phyloP scores from a whole-genome alignment of 176 grass and related monocot genomes.

The Zoysia japonica region DNA sequence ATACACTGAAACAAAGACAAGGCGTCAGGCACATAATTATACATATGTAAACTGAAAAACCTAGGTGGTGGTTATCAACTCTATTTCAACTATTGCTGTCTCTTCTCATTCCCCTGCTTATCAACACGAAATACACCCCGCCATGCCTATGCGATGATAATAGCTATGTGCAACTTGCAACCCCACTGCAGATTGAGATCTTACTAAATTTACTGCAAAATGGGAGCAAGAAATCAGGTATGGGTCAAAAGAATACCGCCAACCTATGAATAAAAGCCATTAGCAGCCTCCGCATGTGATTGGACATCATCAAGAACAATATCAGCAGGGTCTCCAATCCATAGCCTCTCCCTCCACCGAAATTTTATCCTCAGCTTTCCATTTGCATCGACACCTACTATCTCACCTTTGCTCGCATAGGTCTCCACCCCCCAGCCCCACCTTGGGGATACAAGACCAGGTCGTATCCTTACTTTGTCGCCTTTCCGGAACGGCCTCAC shows the following conservation, averaged over 20 bases:
- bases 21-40: conserved; percentile 6
- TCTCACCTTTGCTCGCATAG: conserved; percentile 75
- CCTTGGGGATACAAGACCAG: conserved; percentile 75
- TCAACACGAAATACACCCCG: conserved; percentile 52
- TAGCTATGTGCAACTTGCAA: conserved; percentile 70
- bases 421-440: conserved; percentile 99
- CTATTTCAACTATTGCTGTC: conserved; percentile 52
- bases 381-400: conserved; percentile 91
- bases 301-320: conserved; percentile 73
- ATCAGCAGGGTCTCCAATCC: conserved; percentile 96
- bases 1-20: too few relatives aligned
- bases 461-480: conserved; percentile 70
- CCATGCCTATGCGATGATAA: conserved; percentile 41
- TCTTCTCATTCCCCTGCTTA: conserved; percentile 54
- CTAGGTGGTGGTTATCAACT: conserved; percentile 56
- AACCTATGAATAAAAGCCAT: conserved; percentile 65
- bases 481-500: conserved; percentile 77
- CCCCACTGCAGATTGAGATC: conserved; percentile 37
- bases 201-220: conserved; percentile 46
- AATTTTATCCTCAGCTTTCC: conserved; percentile 96
- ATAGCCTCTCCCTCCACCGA: conserved; percentile 87
- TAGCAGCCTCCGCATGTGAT: conserved; percentile 45
- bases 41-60: conserved; percentile 54
- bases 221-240: conserved; percentile 61
- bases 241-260: conserved; percentile 60